Evolutionary conservation across 2,329 filamentous ascomycete genomes (phyloP).

Genomic region (Fusarium euwallaceae): DNA sequence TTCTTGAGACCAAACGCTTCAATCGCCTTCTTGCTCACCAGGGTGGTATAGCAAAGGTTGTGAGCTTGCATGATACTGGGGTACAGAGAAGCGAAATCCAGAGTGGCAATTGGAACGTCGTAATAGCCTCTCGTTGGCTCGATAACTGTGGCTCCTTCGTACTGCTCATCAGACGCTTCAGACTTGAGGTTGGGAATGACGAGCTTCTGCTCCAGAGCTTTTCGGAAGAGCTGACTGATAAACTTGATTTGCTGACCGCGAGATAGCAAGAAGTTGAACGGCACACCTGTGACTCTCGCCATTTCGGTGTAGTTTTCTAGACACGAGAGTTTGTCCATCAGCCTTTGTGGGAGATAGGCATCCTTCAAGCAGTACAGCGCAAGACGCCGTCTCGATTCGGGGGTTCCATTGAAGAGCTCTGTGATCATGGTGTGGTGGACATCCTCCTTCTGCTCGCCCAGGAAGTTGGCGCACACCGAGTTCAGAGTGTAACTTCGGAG

Average conservation of each 20-base stretch:
- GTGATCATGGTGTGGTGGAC: slow-evolving; percentile 99
- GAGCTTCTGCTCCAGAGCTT: slow-evolving; percentile 91
- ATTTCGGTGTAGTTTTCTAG: slow-evolving; percentile 99
- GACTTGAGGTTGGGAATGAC: slow-evolving; percentile 89
- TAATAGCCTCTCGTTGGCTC: slow-evolving; percentile 95
- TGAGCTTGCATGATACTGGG: slow-evolving; percentile 99
- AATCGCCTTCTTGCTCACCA: slow-evolving; percentile 78
- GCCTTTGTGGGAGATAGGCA: slow-evolving; percentile 90
- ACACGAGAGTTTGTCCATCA: slow-evolving; percentile 98
- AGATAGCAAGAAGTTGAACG: slow-evolving; percentile 93
- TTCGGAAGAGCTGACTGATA: slow-evolving; percentile 95
- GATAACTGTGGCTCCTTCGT: slow-evolving; percentile 98
- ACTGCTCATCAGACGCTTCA: slow-evolving; percentile 84
- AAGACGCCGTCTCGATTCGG: slow-evolving; percentile 89
- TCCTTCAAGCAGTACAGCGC: slow-evolving; percentile 98
- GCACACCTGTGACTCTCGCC: slow-evolving; percentile 98
- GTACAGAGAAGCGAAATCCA: slow-evolving; percentile 98
- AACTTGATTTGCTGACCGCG: slow-evolving; percentile 98
- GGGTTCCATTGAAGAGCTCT: slow-evolving; percentile 95
- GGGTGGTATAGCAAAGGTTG: slow-evolving; percentile 96
- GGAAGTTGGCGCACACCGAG: slow-evolving; percentile 93
- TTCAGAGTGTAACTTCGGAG: slow-evolving; percentile 97
- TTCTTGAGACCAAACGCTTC: slow-evolving; percentile 83
- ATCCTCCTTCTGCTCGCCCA: slow-evolving; percentile 98
- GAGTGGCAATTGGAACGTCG: slow-evolving; percentile 92